Evolutionary conservation across 306 rosid species (phyloP), one percentile per base, ranked within the genome.

Genomic region (Pueraria montana): DNA sequence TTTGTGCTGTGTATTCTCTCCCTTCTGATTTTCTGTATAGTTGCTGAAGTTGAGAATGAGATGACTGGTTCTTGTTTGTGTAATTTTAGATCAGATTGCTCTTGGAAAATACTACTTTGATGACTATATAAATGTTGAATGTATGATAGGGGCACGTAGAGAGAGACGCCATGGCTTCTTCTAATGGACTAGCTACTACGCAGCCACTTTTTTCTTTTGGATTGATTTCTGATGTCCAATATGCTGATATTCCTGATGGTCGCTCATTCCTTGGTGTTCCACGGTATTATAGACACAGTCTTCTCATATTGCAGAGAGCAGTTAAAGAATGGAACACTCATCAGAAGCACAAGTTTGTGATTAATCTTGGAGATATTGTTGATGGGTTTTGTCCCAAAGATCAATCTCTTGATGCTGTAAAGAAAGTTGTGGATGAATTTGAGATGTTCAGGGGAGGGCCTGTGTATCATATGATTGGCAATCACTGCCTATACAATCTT

Each of bases 401-500:
- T 70, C 91, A 89, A 87, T 93, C 98, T 76, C 65, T 87, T 45
- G 66, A 45, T 78, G 24, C 96, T 61, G 91, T 93, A 18, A 87
- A 84, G 68, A 93, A 86, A 84, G 88, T 91, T 21, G 88, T 89
- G 24, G 78, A 78, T 17, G 92, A 92, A 84, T 93, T 93, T 56
- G 90, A 87, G 61, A 84, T 81, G 34, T 93, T 95, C 66, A 68
- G 32, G 50, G 98, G 98, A 63, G 98, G 98, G 78, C 90, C 91
- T 3, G 89, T 92, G 62, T 90, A 91, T 85, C 98, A 95, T 86
- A 81, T 93, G 93, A 86, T 95, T 77, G 99, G 99, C 59, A 95
- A 95, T 68, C 99, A 95, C 84, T 95, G 99, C 78, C 93, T 95
- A 59, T 95, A 93, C 87, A 95, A 93, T 87, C 99, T 96, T 85